Evolutionary conservation across 2,329 filamentous ascomycete genomes (phyloP).

Genomic region (Fusarium chaquense): DNA sequence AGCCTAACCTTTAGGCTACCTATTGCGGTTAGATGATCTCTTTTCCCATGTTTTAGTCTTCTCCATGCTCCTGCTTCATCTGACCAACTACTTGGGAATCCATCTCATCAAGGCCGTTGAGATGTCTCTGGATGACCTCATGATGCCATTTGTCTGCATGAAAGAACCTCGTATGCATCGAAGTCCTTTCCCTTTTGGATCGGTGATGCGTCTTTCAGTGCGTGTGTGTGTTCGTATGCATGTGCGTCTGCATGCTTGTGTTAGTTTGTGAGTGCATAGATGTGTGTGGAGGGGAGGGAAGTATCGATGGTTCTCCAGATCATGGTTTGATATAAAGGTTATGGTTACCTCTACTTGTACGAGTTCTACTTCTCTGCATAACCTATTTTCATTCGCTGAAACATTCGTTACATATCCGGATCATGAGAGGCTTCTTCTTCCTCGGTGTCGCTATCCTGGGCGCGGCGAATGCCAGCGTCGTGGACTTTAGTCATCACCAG

Average conservation of each 20-base stretch:
- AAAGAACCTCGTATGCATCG: conserved; percentile 10
- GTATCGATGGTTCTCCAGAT: too few species aligned
- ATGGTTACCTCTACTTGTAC: not conserved
- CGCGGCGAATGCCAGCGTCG: conserved; percentile 24
- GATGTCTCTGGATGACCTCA: conserved; percentile 17
- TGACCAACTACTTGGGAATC: not conserved
- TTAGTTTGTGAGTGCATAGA: not conserved
- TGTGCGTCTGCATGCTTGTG: not conserved
- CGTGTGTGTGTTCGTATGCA: not conserved
- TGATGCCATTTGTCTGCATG: conserved; percentile 18
- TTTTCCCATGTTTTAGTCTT: not conserved
- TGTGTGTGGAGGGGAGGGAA: not conserved
- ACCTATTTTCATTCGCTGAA: conserved; percentile 10
- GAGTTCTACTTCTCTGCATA: too few species aligned
- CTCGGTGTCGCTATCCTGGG: conserved; percentile 19
- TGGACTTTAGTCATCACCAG: not conserved
- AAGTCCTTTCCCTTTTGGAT: not conserved
- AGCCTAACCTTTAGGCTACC: not conserved
- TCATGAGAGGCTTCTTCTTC: conserved; percentile 32
- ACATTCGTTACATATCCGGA: conserved; percentile 12
- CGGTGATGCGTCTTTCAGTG: not conserved
- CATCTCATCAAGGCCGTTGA: not conserved
- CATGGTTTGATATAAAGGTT: not conserved
- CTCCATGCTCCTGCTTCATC: conserved; percentile 7
- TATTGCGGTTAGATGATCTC: not conserved